Evolutionary conservation across 257 asterid species (phyloP).

Genomic region (Solanum sparsipilum): DNA sequence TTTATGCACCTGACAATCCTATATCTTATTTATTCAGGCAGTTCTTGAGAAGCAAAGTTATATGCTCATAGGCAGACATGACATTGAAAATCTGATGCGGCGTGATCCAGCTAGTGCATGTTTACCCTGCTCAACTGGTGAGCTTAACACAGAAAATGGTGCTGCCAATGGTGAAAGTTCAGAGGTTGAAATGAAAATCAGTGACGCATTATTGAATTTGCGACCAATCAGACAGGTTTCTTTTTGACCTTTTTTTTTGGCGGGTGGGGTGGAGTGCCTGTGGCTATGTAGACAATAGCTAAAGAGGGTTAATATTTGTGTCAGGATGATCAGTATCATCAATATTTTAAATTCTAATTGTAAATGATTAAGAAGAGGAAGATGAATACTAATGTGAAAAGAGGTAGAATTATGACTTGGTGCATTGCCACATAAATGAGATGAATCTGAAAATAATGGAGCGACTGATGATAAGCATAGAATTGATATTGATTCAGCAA

Average conservation of each 20-base stretch:
- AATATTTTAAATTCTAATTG: not conserved
- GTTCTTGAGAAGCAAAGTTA: constrained; percentile 99
- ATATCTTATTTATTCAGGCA: constrained; percentile 45
- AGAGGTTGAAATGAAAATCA: constrained; percentile 66
- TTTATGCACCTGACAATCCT: not conserved
- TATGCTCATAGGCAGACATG: constrained; percentile 98
- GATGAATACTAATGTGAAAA: not conserved
- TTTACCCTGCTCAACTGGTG: constrained; percentile 52
- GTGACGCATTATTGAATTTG: constrained; percentile 59
- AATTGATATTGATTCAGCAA: not conserved
- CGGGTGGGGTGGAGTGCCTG: not conserved
- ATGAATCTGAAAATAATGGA: not conserved
- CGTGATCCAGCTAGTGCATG: constrained; percentile 81
- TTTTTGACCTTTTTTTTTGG: not conserved
- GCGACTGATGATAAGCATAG: not conserved
- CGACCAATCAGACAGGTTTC: constrained; percentile 94
- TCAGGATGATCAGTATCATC: not conserved
- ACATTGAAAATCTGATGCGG: constrained; percentile 77
- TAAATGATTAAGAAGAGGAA: not conserved
- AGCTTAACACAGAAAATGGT: constrained; percentile 28
- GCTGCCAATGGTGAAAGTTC: constrained; percentile 41
- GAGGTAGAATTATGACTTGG: not conserved
- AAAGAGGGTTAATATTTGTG: not conserved
- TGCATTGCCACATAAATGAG: not conserved
- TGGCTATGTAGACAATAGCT: not conserved